Conservation (phyloP, 169 alveolate species). For the Babesia sp. region DNA sequence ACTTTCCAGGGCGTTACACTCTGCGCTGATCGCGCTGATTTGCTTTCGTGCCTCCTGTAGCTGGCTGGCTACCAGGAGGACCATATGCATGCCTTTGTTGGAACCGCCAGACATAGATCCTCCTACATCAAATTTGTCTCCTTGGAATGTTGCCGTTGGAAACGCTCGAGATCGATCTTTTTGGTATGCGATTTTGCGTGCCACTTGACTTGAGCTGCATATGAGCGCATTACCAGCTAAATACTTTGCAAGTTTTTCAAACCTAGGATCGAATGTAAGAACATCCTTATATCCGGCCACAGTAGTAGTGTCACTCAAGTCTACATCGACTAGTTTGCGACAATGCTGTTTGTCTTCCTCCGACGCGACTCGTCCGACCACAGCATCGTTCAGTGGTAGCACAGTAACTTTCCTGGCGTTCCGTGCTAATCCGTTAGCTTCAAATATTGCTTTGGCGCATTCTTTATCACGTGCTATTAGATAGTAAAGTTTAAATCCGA, state of each 20-base stretch:
- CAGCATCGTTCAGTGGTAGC: slow-evolving; percentile 70
- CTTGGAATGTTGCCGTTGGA: slow-evolving; percentile 87
- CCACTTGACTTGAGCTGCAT: slow-evolving; percentile 80
- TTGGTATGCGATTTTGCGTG: slow-evolving; percentile 84
- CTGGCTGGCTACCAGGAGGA: slow-evolving; percentile 37
- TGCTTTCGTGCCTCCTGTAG: slow-evolving; percentile 17
- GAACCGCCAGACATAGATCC: slow-evolving; percentile 93
- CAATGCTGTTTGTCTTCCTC: slow-evolving; percentile 63
- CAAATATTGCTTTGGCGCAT: slow-evolving; percentile 65
- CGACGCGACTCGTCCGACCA: slow-evolving; percentile 57
- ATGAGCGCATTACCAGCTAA: slow-evolving; percentile 83
- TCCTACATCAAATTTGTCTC: slow-evolving; percentile 87
- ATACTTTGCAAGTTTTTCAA: slow-evolving; percentile 77
- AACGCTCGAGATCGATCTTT: slow-evolving; percentile 70
- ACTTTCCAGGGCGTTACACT: slow-evolving; percentile 35
- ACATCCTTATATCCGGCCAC: slow-evolving; percentile 70
- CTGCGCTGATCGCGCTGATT: not conserved
- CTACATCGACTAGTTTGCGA: slow-evolving; percentile 54
- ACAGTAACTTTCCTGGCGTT: slow-evolving; percentile 69
- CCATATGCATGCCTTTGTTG: slow-evolving; percentile 66
- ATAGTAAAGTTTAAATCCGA: slow-evolving; percentile 69
- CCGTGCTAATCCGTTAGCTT: slow-evolving; percentile 60
- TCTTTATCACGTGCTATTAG: slow-evolving; percentile 70
- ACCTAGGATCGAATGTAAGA: slow-evolving; percentile 71
- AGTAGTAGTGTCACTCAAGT: slow-evolving; percentile 31